Conservation (phyloP, 2,329 filamentous ascomycete genomes). For the Chaetomiaceae sp. region DNA sequence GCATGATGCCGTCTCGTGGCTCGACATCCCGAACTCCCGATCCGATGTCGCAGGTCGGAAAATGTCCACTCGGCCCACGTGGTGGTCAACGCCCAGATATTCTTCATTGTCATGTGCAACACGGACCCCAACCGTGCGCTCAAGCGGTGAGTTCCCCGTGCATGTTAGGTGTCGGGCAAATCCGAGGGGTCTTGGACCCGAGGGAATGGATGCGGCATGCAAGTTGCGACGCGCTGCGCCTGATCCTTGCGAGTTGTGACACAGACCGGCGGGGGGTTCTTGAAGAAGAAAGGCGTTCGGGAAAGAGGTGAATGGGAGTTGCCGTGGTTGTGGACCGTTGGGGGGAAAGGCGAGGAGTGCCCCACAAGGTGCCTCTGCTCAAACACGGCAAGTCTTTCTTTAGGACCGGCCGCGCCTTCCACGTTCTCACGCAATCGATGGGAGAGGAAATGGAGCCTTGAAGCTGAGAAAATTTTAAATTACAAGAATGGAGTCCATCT, state of each 20-base stretch:
- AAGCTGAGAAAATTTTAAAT: too few species aligned
- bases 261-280: too few species aligned
- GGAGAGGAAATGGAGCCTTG: too few species aligned
- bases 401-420: too few species aligned
- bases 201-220: constrained; percentile 17
- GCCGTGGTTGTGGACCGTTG: too few species aligned
- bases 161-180: constrained; percentile 1
- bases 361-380: too few species aligned
- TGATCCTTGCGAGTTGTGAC: background rate
- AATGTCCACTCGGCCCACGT: too few species aligned
- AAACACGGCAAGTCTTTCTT: too few species aligned
- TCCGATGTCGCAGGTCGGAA: constrained; percentile 10
- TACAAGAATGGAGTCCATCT: too few species aligned
- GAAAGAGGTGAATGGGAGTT: too few species aligned
- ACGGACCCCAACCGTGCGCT: background rate
- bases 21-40: background rate
- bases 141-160: background rate
- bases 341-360: too few species aligned
- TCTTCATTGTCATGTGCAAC: background rate
- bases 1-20: background rate
- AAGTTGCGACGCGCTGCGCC: constrained; percentile 5
- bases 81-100: background rate
- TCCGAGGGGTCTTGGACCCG: constrained; percentile 7
- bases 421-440: too few species aligned
- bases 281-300: background rate